phyloP scores from a whole-genome alignment of 1,139 yeast genomes.

The Saccharomyces hybrid region DNA sequence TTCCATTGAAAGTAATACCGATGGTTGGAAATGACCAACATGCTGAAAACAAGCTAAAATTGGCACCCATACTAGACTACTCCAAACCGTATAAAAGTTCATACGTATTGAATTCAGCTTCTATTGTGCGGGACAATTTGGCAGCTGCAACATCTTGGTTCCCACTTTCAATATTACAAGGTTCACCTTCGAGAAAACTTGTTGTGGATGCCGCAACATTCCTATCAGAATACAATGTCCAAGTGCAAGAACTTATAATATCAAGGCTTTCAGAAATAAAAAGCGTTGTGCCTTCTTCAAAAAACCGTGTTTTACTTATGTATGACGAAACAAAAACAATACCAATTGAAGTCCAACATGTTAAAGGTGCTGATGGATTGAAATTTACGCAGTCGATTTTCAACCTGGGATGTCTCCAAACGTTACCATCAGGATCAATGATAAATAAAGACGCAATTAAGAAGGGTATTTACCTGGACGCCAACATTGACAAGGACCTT shows the following conservation, averaged over 20 bases:
- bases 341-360: neutral
- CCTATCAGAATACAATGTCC: neutral
- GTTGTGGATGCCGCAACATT: neutral
- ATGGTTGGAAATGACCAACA: slow-evolving; percentile 5
- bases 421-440: neutral
- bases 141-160: slow-evolving; percentile 10
- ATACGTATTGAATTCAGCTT: slow-evolving; percentile 18
- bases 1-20: slow-evolving; percentile 16
- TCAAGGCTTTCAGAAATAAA: neutral
- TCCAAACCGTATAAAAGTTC: slow-evolving; percentile 12
- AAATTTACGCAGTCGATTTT: neutral
- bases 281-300: neutral
- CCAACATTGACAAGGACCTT: neutral
- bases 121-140: slow-evolving; percentile 2
- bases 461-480: neutral
- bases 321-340: neutral
- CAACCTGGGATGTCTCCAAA: neutral
- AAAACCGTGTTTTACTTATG: neutral
- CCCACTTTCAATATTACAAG: slow-evolving; percentile 12
- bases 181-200: neutral
- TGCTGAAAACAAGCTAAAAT: slow-evolving; percentile 1
- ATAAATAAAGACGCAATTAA: neutral
- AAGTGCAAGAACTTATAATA: neutral
- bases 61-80: slow-evolving; percentile 2
- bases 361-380: neutral